These are phyloP conservation scores for Posidonia australis DNA, from an alignment of 106 monocot genomes.

Conservation along the genomic window DNA sequence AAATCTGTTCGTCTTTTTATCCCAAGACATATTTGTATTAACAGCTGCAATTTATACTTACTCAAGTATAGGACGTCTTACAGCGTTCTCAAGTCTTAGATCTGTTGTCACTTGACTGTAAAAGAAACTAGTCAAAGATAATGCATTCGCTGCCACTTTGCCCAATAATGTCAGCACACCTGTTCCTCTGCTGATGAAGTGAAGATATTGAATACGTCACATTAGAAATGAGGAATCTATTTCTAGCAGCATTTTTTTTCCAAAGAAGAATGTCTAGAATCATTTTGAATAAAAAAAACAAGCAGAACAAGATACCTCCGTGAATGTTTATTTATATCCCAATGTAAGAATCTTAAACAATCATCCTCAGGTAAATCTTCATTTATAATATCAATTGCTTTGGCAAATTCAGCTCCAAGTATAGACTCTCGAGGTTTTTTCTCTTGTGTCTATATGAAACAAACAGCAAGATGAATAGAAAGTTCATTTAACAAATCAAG, in stretches of 20 bases:
- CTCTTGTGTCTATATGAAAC: constrained; percentile 43
- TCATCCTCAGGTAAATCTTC: constrained; percentile 46
- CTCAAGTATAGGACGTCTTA: constrained; percentile 9
- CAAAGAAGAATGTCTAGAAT: background rate
- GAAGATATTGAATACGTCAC: background rate
- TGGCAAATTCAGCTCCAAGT: constrained; percentile 70
- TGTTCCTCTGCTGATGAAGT: constrained; percentile 35
- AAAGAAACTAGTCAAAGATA: constrained; percentile 66
- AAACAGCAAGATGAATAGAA: background rate
- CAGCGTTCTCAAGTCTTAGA: constrained; percentile 24
- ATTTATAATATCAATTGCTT: constrained; percentile 63
- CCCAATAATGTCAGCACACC: constrained; percentile 51
- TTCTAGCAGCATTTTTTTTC: background rate
- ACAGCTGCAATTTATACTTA: constrained; percentile 2
- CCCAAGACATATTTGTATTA: background rate
- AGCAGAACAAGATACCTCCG: constrained; percentile 29
- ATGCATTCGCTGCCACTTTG: constrained; percentile 56
- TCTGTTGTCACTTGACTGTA: constrained; percentile 46
- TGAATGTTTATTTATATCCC: constrained; percentile 59
- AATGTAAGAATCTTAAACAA: constrained; percentile 58
- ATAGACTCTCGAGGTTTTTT: constrained; percentile 75
- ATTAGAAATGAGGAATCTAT: background rate
- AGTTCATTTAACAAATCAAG: background rate
- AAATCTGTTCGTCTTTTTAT: background rate
- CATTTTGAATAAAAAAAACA: background rate